Evolutionary conservation across 148 eudicot species (phyloP).

Genomic region (Nepenthes mirabilis): DNA sequence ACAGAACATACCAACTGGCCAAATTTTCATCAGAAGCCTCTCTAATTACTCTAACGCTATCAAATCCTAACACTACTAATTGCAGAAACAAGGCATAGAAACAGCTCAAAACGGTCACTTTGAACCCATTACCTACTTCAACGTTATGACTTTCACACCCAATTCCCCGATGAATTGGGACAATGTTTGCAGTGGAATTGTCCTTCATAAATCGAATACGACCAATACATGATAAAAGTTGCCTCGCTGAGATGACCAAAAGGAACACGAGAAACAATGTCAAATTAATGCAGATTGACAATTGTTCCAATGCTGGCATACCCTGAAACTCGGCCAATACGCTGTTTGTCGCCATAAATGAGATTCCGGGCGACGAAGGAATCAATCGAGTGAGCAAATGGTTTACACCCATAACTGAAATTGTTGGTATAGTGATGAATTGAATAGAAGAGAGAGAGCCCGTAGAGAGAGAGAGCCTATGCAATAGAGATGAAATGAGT

Average conservation of each 20-base stretch:
- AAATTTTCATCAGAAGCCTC: constrained; percentile 36
- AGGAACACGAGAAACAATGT: constrained; percentile 51
- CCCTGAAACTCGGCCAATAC: constrained; percentile 21
- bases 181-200: constrained; percentile 30
- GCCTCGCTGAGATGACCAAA: constrained; percentile 54
- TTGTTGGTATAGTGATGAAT: constrained; percentile 8
- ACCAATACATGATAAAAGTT: constrained; percentile 42
- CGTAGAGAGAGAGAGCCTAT: not conserved
- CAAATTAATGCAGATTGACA: constrained; percentile 56
- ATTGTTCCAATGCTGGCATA: constrained; percentile 45
- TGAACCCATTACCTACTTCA: constrained; percentile 42
- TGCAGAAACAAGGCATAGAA: constrained; percentile 64
- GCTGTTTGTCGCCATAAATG: constrained; percentile 10
- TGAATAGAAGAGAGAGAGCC: constrained; percentile 4
- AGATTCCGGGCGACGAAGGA: constrained; percentile 7
- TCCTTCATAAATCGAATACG: constrained; percentile 47
- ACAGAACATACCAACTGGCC: constrained; percentile 32
- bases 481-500: constrained; percentile 17
- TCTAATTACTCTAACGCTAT: constrained; percentile 42
- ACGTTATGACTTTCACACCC: constrained; percentile 39
- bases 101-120: constrained; percentile 59
- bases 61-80: constrained; percentile 56
- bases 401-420: constrained; percentile 21
- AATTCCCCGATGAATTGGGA: constrained; percentile 18
- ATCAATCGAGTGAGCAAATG: constrained; percentile 18